Percentiles rank a stretch among this genome's conserved stretches.
Evolutionary conservation across 176 grass and related monocot species (phyloP).

Genomic region (Triticum dicoccoides): DNA sequence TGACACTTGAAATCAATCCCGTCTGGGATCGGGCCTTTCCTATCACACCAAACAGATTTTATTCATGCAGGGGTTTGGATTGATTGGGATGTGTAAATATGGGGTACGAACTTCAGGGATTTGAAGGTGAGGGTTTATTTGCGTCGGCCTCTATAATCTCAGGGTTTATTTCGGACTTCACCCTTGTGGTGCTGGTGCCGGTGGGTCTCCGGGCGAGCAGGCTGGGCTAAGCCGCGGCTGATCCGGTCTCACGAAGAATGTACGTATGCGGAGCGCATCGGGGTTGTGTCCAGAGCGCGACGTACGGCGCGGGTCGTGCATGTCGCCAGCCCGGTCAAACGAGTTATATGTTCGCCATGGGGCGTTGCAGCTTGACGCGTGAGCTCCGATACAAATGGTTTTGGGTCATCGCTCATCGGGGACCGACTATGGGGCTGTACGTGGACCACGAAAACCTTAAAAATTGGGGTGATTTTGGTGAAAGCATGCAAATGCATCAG

Average conservation of each 20-base stretch:
- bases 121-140: too few relatives aligned
- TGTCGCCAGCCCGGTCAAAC: neutral
- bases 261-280: neutral
- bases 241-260: neutral
- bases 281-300: neutral
- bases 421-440: neutral
- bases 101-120: too few relatives aligned
- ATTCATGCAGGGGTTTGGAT: too few relatives aligned
- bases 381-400: neutral
- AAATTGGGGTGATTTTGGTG: too few relatives aligned
- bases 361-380: neutral
- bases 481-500: too few relatives aligned
- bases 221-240: neutral
- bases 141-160: too few relatives aligned
- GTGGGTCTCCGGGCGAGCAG: conserved; percentile 5
- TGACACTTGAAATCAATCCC: too few relatives aligned
- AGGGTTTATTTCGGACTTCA: too few relatives aligned
- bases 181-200: neutral
- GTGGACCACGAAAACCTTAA: neutral
- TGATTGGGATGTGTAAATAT: too few relatives aligned
- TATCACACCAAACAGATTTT: too few relatives aligned
- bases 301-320: neutral
- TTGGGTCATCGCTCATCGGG: neutral
- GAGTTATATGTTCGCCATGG: neutral
- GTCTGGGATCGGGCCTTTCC: too few relatives aligned